Conservation (phyloP, 192 early-diverging fungal genomes). For the Thoreauomyces humboldtii region DNA sequence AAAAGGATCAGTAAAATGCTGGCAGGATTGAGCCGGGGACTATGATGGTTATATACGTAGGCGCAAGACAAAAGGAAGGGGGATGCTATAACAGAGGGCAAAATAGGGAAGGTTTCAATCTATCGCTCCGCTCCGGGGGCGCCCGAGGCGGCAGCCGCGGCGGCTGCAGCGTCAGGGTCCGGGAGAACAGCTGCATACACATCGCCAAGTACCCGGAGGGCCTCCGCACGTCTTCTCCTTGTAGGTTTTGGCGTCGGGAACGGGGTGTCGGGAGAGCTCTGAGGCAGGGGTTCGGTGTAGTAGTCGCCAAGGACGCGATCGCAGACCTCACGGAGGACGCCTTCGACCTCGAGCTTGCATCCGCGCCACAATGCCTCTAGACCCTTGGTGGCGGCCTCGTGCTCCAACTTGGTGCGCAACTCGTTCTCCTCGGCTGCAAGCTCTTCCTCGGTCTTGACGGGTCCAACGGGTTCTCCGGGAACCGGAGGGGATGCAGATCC, state of each 20-base stretch:
- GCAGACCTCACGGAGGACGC: conserved; percentile 89
- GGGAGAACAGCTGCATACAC: conserved; percentile 61
- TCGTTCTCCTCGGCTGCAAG: conserved; percentile 41
- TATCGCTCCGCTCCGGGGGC: background rate
- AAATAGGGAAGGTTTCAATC: no score
- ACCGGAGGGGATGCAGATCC: background rate
- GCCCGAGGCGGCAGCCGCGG: background rate
- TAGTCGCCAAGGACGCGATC: conserved; percentile 76
- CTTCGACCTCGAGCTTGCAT: conserved; percentile 92
- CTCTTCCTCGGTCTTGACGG: conserved; percentile 31
- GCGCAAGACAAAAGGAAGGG: no score
- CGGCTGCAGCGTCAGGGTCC: background rate
- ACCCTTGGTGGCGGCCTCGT: conserved; percentile 66
- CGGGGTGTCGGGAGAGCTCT: no score
- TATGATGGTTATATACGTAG: no score
- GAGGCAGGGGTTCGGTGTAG: no score
- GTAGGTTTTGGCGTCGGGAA: conserved; percentile 51
- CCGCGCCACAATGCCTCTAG: conserved; percentile 91
- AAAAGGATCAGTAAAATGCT: no score
- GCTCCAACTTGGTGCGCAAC: conserved; percentile 44
- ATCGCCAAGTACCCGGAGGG: conserved; percentile 80
- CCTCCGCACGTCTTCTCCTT: conserved; percentile 68
- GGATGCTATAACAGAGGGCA: no score
- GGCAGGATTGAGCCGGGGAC: no score
- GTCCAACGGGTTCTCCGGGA: background rate